phyloP scores from a whole-genome alignment of 148 eudicot genomes.

The Fagopyrum homotropicum region DNA sequence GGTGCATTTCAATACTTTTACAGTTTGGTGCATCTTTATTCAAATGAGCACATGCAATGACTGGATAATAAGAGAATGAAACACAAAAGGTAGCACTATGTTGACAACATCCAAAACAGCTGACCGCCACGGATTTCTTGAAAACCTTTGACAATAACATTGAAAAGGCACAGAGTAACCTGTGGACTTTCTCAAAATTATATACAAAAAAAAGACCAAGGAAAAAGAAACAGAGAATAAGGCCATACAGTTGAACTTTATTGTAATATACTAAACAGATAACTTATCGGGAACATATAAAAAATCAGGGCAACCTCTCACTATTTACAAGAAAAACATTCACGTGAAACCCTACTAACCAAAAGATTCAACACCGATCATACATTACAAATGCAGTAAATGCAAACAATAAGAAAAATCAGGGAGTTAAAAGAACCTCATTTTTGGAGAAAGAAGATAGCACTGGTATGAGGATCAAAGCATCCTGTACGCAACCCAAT shows the following conservation, averaged over 20 bases:
- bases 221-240: neutral
- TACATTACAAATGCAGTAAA: neutral
- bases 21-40: neutral
- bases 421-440: constrained; percentile 40
- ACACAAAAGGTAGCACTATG: neutral
- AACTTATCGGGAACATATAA: neutral
- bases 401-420: neutral
- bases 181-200: neutral
- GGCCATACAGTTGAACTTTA: neutral
- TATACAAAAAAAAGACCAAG: neutral
- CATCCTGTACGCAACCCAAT: constrained; percentile 60
- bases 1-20: neutral
- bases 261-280: neutral
- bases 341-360: neutral
- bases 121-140: neutral
- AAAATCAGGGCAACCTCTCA: neutral
- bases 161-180: neutral
- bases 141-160: no score
- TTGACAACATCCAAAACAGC: neutral
- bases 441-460: constrained; percentile 69
- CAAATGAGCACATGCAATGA: no score
- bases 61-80: neutral
- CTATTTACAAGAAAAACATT: neutral
- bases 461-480: constrained; percentile 75
- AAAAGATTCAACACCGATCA: neutral